A percentile compares a stretch with the other conserved stretches of the same genome.
phyloP scores from a whole-genome alignment of 768 basidiomycete genomes.

The Hypsizygus marmoreus region DNA sequence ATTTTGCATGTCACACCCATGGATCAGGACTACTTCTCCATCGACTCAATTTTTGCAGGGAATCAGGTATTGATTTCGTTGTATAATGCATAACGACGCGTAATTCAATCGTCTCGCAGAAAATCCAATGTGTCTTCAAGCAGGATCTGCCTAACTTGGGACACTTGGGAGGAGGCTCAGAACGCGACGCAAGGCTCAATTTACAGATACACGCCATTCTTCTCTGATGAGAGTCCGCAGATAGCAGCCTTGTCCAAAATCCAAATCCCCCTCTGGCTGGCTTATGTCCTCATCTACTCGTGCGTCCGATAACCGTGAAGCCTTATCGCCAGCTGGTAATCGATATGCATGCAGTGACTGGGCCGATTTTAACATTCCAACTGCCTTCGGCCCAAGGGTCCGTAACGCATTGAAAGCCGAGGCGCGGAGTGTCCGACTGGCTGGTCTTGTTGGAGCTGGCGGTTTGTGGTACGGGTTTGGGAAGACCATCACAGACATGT shows the following conservation, averaged over 20 bases:
- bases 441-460: conserved; percentile 82
- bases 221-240: conserved; percentile 38
- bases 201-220: conserved; percentile 3
- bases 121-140: conserved; percentile 93
- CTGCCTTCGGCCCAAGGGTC: conserved; percentile 75
- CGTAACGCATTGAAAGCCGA: conserved; percentile 89
- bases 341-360: conserved; percentile 65
- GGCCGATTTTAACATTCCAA: conserved; percentile 85
- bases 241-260: conserved; percentile 76
- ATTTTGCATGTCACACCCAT: conserved; percentile 38
- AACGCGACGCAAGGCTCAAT: conserved; percentile 66
- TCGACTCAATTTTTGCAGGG: conserved; percentile 89
- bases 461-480: conserved; percentile 95
- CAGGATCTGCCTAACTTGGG: conserved; percentile 84
- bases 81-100: not conserved
- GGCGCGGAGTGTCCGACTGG: conserved; percentile 79
- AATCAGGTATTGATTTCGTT: conserved; percentile 62
- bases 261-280: conserved; percentile 90
- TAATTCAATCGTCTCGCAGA: conserved; percentile 44
- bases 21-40: conserved; percentile 92
- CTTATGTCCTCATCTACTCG: conserved; percentile 84
- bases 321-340: not conserved
- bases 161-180: conserved; percentile 84
- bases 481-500: conserved; percentile 84
- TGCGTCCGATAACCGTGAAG: conserved; percentile 25